Evolutionary conservation across 2,329 filamentous ascomycete species (phyloP), one percentile per base, ranked within the genome.

Genomic region (Sarocladium oryzae): DNA sequence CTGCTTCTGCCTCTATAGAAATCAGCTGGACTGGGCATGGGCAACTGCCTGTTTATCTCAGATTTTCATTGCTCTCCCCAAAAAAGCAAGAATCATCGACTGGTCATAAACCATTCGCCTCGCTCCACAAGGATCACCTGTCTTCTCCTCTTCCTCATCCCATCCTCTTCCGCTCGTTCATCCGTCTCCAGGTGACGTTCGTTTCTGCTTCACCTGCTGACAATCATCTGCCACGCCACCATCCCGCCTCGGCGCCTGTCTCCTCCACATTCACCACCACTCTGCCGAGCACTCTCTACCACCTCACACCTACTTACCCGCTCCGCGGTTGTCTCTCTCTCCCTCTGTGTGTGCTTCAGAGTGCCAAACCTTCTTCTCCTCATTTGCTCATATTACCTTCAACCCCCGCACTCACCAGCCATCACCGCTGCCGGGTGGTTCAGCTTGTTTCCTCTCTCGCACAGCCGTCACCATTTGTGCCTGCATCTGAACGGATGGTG

Each of bases 181-280:
- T 15, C 21, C 9, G 9, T 26, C 21, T 43, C 21, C 40, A 26
- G 40, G 40, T 43, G 11, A 43, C 23, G 40, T 28, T 26, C 40
- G 40, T 28, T 16, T 43, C 10, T 8, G 16, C 21, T 21, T 43
- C 21, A 43, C 40, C 40, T 24, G 40, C 40, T 43, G 40, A 43
- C 40, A 26, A 26, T 43, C 40, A 43, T 11, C 23, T 43, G 11
- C 40, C 40, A 43, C 40, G 15, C 40, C 40, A 43, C 40, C 40
- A 26, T 43, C 40, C 37, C 36, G n/a, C 8, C 40, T 26, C 40
- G 40, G 40, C 40, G 40, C n/a, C 40, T 26, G 13, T 43, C 4
- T 43, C 40, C 40, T 43, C 40, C 40, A 43, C 40, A 26, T 43
- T 18, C 40, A 43, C 40, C 40, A 43, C 40, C 11, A 43, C 40